Base-by-base conservation (phyloP, 2,329 filamentous ascomycete species). In the Seiridium cupressi region DNA sequence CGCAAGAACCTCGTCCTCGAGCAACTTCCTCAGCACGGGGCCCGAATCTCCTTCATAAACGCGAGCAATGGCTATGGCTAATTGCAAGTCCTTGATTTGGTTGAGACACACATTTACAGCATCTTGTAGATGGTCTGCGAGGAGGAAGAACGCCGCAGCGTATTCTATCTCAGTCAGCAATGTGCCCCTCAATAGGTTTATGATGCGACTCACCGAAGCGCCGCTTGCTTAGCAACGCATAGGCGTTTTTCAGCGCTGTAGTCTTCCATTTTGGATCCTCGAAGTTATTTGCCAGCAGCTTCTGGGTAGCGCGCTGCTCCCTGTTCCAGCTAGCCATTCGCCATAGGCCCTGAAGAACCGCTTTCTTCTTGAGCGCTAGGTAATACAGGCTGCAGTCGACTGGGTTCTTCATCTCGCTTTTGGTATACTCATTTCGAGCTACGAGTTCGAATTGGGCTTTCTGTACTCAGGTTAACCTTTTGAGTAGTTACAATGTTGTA, bases 321-420 rank as follows among this genome's bases (percentile, higher is more conserved):
- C 84, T 86, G 68, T 96, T 90, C 89, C 95, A 95, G 46, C 81
- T 87, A 5, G 95, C 93, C 85, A 98, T 97, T 18, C 96, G 87
- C 95, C 95, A 99, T 0, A 99, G 81, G 0, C 93, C 93, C 65
- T 96, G 86, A 1, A 99, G 84, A 0, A 98, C 90, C 2, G 90
- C 84, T 74, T 99, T 99, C 79, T 97, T 98, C 65, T 84, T 86
- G 10, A 99, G 82, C 0, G 96, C 94, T 18, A 99, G 82, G 72
- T 98, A 99, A 76, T 90, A 96, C 7, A 99, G 78, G 65, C 89
- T 92, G 75, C 95, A 98, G 69, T 97, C 90, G 7, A 96, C 86
- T 0, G 95, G 95, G 66, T 96, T 94, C 72, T 93, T 95, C 60
- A 90, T 84, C 38, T 97, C 92, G 31, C 87, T 88, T 65, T 91